Base-by-base conservation (phyloP, 306 rosid genomes). In the Neltuma alba region DNA sequence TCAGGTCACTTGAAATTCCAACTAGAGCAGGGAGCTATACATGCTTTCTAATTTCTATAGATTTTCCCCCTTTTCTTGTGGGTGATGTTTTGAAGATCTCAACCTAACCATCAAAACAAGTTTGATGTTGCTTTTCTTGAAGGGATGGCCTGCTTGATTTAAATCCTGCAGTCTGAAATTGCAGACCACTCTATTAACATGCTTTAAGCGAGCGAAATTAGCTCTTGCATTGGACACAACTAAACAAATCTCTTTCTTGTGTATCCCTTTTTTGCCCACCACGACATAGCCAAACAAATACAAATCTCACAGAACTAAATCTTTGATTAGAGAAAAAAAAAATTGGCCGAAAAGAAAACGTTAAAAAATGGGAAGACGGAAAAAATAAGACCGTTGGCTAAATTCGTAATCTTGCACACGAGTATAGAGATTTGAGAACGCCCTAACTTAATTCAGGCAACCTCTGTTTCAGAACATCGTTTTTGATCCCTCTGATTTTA, bases 61-160 rank as follows among this genome's bases (percentile, higher is more conserved):
- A 6, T 20, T 2, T 6, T 6, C 20, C 6, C 58, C 20, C 3
- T 10, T 30, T 16, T 3, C 33, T 13, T 45, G 11, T 30, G 14
- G 38, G 36, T 44, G 6, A 27, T 68, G 55, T 67, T 28, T 12
- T 30, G 15, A 27, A 33, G 45, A 70, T 16, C n/a, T 28, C 28
- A 28, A 45, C 40, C 15, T 45, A 45, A 45, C 60, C 60, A 70
- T 70, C 40, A 70, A 45, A 45, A 69, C 18, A 70, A 27, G 58
- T 47, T 70, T 27, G 1, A 44, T 30, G 75, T 45, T 70, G 14
- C 75, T 70, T 70, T 70, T 8, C 75, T 45, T 45, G 6, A 70
- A 28, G 75, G 12, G 40, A 21, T 45, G 23, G 30, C 37, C 27
- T 41, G 34, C 74, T 30, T 42, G 23, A 42, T 48, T 28, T 45